Conservation (phyloP, 1,284 basidiomycete genomes). For the Vanrija sp. region DNA sequence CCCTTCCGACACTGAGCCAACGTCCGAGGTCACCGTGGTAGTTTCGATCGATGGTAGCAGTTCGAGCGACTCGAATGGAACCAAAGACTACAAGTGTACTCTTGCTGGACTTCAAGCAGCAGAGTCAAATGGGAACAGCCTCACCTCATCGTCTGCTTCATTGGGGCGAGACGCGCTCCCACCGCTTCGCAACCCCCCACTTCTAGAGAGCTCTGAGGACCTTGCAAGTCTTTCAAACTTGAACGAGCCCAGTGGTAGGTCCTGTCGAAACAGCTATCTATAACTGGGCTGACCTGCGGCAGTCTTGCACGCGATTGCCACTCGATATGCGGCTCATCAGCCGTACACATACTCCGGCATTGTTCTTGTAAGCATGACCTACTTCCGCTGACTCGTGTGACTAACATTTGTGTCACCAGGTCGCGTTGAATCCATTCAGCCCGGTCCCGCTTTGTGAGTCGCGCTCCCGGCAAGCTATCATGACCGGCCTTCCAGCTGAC, state of each 20-base stretch:
- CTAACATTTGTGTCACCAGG: conserved; percentile 45
- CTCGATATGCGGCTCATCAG: conserved; percentile 92
- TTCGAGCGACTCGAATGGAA: conserved; percentile 13
- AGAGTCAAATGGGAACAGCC: conserved; percentile 21
- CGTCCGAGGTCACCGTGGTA: conserved; percentile 31
- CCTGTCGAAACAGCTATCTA: neutral
- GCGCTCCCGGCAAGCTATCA: too few species aligned
- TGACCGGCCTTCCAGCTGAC: conserved; percentile 4
- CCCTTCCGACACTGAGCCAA: conserved; percentile 23
- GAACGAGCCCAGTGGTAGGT: conserved; percentile 90
- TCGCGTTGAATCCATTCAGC: conserved; percentile 98
- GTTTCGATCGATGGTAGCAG: conserved; percentile 30
- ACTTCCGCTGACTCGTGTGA: neutral
- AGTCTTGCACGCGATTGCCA: conserved; percentile 96
- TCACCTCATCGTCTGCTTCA: conserved; percentile 10
- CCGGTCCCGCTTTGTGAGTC: conserved; percentile 69
- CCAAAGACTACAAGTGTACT: conserved; percentile 39
- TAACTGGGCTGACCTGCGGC: conserved; percentile 4
- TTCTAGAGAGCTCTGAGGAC: conserved; percentile 95
- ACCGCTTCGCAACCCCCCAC: conserved; percentile 91
- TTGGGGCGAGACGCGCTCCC: conserved; percentile 58
- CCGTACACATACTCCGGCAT: conserved; percentile 99
- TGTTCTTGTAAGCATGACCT: conserved; percentile 42
- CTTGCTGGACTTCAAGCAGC: conserved; percentile 33
- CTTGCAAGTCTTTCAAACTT: conserved; percentile 95